These are phyloP conservation scores for Mortierella hygrophila DNA, from an alignment of 192 early-diverging fungal genomes.

Conservation along the genomic window DNA sequence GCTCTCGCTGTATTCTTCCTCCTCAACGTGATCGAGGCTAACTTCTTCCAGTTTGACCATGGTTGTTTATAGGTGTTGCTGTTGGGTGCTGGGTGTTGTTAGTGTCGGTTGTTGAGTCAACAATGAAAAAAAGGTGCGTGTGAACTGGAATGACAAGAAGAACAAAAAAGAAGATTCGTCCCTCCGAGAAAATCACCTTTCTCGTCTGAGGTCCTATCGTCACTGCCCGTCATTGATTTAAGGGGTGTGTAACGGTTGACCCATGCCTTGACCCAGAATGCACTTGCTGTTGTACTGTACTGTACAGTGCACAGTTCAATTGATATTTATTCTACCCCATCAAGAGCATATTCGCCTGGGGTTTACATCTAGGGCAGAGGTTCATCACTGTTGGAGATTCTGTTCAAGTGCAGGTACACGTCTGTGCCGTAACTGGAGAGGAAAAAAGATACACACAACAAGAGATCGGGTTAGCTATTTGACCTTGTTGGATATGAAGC, in stretches of 20 bases:
- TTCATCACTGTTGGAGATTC: conserved; percentile 92
- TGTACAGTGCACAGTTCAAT: neutral
- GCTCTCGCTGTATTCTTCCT: conserved; percentile 60
- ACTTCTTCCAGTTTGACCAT: conserved; percentile 69
- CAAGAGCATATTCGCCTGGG: neutral
- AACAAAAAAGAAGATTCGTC: conserved; percentile 3
- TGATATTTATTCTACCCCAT: neutral
- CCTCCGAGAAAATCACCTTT: neutral
- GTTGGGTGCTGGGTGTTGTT: neutral
- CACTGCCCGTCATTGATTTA: neutral
- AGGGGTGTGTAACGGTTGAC: neutral
- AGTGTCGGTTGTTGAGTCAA: neutral
- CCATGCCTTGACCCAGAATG: neutral
- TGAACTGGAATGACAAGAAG: neutral
- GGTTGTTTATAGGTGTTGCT: neutral
- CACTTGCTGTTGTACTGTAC: no score
- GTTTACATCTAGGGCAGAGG: conserved; percentile 68
- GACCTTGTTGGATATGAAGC: conserved; percentile 21
- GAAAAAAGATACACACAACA: neutral
- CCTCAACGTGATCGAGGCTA: conserved; percentile 60
- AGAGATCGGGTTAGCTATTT: neutral
- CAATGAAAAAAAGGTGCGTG: neutral
- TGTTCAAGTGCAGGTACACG: conserved; percentile 93
- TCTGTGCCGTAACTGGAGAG: conserved; percentile 85
- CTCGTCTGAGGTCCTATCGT: neutral